Base-by-base conservation (phyloP, 2,329 filamentous ascomycete genomes). In the Exophiala calicioides region DNA sequence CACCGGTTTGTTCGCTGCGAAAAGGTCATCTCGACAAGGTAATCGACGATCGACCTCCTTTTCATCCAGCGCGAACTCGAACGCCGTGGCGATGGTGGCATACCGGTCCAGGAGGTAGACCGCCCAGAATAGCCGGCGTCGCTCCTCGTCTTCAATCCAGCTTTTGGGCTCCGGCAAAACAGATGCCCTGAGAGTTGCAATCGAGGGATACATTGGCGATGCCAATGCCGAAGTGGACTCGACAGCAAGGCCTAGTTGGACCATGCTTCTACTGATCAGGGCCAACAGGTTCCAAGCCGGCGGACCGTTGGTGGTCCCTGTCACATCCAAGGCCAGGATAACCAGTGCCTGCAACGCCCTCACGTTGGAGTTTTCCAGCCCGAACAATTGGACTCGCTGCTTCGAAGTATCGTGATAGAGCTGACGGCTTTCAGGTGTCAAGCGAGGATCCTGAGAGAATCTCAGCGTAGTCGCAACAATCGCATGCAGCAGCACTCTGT, bases 261-360 rank as follows among this genome's bases (percentile, higher is more conserved):
- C 89, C 1, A 94, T 88, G 5, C 88, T 90, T 15, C 90, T 81
- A 1, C 89, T 90, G 52, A 95, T 94, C 39, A 95, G 71, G 5
- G 90, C 90, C 66, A 95, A 81, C 47, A 95, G 78, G 62, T 95
- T 95, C 90, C 90, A 95, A 2, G 88, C 90, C 0, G 90, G 89
- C 2, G 90, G 90, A 0, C 90, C 90, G 63, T 95, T 95, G 27
- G 89, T 90, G 58, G 81, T 87, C 6, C 90, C 90, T 23, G 89
- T 85, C 18, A 95, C 77, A 62, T 95, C 90, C 8, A 95, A 70
- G 0, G 90, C 88, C 4, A 95, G 73, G 38, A 95, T 93, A 1
- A 95, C 88, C 5, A 95, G 73, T 4, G 90, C 90, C 63, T 95
- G 89, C 4, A 95, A 73, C 1, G 88, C 83, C 65, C 90, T 91